These are phyloP conservation scores for Xylariaceae sp. DNA, from an alignment of 2,329 filamentous ascomycete species.

Conservation along the genomic window DNA sequence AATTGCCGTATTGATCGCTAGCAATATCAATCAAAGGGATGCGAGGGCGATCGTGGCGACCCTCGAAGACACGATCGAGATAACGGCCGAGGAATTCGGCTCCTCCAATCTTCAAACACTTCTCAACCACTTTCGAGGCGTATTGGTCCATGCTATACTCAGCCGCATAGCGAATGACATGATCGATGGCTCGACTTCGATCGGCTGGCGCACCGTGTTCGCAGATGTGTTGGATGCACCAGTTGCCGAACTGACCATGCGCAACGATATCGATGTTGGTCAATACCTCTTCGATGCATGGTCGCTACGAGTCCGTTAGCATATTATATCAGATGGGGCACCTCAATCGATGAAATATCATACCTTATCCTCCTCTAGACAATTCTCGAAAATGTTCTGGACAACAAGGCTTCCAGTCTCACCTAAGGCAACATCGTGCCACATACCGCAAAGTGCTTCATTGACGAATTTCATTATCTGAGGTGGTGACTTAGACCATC, in stretches of 20 bases:
- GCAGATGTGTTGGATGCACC: conserved; percentile 99
- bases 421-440: conserved; percentile 95
- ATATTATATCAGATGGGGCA: background rate
- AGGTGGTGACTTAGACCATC: conserved; percentile 89
- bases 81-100: conserved; percentile 87
- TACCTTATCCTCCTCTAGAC: conserved; percentile 96
- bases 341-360: conserved; percentile 22
- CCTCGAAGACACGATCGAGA: conserved; percentile 88
- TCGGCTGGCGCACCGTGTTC: conserved; percentile 90
- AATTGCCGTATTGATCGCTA: conserved; percentile 98
- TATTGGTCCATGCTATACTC: conserved; percentile 99
- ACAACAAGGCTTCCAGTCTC: conserved; percentile 97
- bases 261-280: conserved; percentile 93
- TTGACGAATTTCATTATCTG: conserved; percentile 99
- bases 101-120: conserved; percentile 95
- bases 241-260: conserved; percentile 97
- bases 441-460: conserved; percentile 90
- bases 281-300: conserved; percentile 94
- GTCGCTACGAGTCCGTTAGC: conserved; percentile 57
- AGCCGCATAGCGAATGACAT: conserved; percentile 86
- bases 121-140: conserved; percentile 97
- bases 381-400: conserved; percentile 99
- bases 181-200: conserved; percentile 87
- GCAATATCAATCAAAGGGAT: conserved; percentile 98
- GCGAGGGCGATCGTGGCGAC: conserved; percentile 81